Evolutionary conservation across 805 yeast species (phyloP), one percentile per base, ranked within the genome.

Genomic region (Monosporozyma aquatica): DNA sequence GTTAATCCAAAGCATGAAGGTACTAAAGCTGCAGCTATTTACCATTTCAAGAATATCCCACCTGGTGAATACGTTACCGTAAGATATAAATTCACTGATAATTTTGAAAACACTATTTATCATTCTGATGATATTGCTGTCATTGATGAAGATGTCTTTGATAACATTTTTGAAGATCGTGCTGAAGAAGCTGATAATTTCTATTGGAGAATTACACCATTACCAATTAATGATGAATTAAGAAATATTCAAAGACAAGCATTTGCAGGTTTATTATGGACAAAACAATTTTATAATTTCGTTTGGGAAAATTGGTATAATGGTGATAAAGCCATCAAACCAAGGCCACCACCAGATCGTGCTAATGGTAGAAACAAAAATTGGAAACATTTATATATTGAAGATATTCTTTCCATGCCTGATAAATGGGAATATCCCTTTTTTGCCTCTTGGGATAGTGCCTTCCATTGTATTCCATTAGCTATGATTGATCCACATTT

Each of bases 381-480:
- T 41, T 87, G 97, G 97, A 79, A 76, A 53, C 94, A 87, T 61
- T 69, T 87, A 62, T 86, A 87, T 65, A 82, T 85, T 54, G 90
- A 86, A 58, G 95, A 87, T 62, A 75, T 87, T 38, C 69, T 87
- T 53, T 84, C 95, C 1, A 73, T 87, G 70, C 96, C 96, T 1
- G 97, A 87, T 59, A 89, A 87, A 61, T 87, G 95, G 86, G 97
- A 87, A 63, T 87, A 87, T 62, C 95, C 95, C 10, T 87, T 89
- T 61, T 87, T 87, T 61, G 95, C 96, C 13, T 90, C 95, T 4
- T 87, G 97, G 97, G 97, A 87, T 63, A 82, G 95, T 5, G 95
- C 95, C 0, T 87, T 87, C 77, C 97, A 87, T 65, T 84, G 95
- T 54, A 76, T 87, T 52, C 95, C 97, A 10, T 67, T 87, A 49